phyloP scores from a whole-genome alignment of 169 alveolate genomes.

The Pseudocohnilembus persalinus region DNA sequence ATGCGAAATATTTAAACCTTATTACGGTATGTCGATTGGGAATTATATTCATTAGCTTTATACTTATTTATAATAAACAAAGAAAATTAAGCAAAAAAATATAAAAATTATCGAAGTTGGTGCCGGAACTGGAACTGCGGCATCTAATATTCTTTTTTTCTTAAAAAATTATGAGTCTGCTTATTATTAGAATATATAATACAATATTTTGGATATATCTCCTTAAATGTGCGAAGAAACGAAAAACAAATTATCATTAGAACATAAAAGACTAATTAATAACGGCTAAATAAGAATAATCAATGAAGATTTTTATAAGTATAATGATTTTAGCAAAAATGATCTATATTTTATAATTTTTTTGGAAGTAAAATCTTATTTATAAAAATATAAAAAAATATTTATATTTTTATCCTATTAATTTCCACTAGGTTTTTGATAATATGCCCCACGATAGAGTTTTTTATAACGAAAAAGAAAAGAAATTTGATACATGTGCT shows the following conservation, averaged over 20 bases:
- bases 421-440: slow-evolving; percentile 49
- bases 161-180: slow-evolving; percentile 53
- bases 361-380: slow-evolving; percentile 41
- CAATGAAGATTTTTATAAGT: slow-evolving; percentile 48
- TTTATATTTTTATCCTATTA: too few relatives aligned
- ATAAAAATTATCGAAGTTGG: slow-evolving; percentile 70
- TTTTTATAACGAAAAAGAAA: slow-evolving; percentile 25
- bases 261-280: slow-evolving; percentile 40
- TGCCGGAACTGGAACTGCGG: slow-evolving; percentile 80
- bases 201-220: slow-evolving; percentile 65
- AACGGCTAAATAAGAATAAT: slow-evolving; percentile 53
- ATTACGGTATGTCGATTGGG: slow-evolving; percentile 76
- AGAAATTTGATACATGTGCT: slow-evolving; percentile 28
- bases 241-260: slow-evolving; percentile 40
- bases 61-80: slow-evolving; percentile 8
- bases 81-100: not conserved
- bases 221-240: slow-evolving; percentile 49
- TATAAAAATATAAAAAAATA: too few relatives aligned
- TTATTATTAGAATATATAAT: slow-evolving; percentile 52
- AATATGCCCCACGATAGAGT: slow-evolving; percentile 82
- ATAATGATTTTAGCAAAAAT: slow-evolving; percentile 1
- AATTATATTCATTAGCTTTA: slow-evolving; percentile 56
- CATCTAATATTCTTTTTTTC: slow-evolving; percentile 58
- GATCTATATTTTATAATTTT: slow-evolving; percentile 50
- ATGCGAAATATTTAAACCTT: slow-evolving; percentile 76